These are phyloP conservation scores for Gleditsia sinensis DNA, from an alignment of 306 rosid genomes.

Conservation along the genomic window DNA sequence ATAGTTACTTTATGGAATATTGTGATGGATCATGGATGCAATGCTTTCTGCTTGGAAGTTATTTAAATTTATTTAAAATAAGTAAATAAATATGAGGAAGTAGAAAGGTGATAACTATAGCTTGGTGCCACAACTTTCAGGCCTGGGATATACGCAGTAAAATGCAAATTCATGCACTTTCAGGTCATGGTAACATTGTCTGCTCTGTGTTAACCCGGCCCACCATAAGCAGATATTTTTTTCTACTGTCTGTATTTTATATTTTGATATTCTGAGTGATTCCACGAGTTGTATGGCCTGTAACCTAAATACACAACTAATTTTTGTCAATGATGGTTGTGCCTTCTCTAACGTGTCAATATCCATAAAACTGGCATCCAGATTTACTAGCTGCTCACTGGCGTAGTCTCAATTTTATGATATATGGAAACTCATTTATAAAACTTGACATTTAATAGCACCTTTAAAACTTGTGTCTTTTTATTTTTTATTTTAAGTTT, in stretches of 20 bases:
- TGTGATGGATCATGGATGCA: slow-evolving; percentile 23
- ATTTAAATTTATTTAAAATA: too few relatives aligned
- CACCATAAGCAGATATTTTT: slow-evolving; percentile 56
- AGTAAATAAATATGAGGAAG: too few relatives aligned
- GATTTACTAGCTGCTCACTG: slow-evolving; percentile 16
- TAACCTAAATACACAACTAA: neutral
- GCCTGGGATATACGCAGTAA: slow-evolving; percentile 98
- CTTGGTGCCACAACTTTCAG: slow-evolving; percentile 53
- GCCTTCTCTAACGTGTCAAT: neutral
- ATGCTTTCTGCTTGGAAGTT: too few relatives aligned
- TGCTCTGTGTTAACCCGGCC: slow-evolving; percentile 97
- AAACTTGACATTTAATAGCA: slow-evolving; percentile 16
- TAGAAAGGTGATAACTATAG: slow-evolving; percentile 22
- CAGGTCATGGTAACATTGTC: slow-evolving; percentile 95
- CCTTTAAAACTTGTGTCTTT: slow-evolving; percentile 3
- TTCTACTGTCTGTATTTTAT: slow-evolving; percentile 11
- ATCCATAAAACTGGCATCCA: slow-evolving; percentile 20
- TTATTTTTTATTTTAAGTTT: slow-evolving; percentile 6
- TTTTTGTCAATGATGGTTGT: neutral
- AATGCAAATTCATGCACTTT: slow-evolving; percentile 83
- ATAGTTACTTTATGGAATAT: slow-evolving; percentile 12
- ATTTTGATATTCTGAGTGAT: neutral
- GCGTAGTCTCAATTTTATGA: slow-evolving; percentile 15
- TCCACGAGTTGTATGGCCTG: slow-evolving; percentile 15
- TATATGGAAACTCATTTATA: neutral